A percentile compares a stretch with the other conserved stretches of the same genome.
These are phyloP conservation scores for Litchi chinensis DNA, from an alignment of 345 rosid species.

Conservation along the genomic window DNA sequence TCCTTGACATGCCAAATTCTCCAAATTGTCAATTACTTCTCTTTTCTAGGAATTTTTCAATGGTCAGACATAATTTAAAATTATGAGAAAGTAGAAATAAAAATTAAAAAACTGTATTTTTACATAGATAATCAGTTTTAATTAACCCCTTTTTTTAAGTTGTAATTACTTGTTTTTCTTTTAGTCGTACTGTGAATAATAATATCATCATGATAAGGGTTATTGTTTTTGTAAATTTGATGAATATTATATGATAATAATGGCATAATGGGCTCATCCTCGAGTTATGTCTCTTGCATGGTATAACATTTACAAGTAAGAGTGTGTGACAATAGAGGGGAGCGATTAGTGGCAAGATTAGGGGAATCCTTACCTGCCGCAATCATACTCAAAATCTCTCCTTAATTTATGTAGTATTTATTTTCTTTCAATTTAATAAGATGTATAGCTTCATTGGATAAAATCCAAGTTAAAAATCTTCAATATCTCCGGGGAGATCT, in stretches of 20 bases:
- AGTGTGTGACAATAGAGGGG: constrained; percentile 7
- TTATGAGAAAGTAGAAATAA: too few relatives aligned
- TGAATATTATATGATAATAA: not conserved
- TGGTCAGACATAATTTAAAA: too few relatives aligned
- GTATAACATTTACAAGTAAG: not conserved
- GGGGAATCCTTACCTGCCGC: constrained; percentile 44
- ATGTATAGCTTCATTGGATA: constrained; percentile 1
- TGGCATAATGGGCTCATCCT: constrained; percentile 12
- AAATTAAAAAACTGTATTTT: too few relatives aligned
- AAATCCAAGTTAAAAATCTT: not conserved
- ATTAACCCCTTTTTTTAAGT: too few relatives aligned
- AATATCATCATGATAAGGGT: not conserved
- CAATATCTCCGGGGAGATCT: not conserved
- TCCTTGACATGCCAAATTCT: not conserved
- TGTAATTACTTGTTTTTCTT: not conserved
- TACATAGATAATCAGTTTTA: too few relatives aligned
- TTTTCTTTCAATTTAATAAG: not conserved
- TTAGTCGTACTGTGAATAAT: constrained; percentile 2
- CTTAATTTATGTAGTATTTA: constrained; percentile 13
- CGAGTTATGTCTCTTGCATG: constrained; percentile 17
- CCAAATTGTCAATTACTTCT: not conserved
- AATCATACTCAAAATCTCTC: constrained; percentile 31
- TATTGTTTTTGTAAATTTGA: constrained; percentile 5
- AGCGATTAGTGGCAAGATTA: constrained; percentile 42
- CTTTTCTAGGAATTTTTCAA: too few relatives aligned